Percentiles rank a stretch among this genome's conserved stretches.
phyloP scores from a whole-genome alignment of 148 eudicot species.

The Oxyria digyna region DNA sequence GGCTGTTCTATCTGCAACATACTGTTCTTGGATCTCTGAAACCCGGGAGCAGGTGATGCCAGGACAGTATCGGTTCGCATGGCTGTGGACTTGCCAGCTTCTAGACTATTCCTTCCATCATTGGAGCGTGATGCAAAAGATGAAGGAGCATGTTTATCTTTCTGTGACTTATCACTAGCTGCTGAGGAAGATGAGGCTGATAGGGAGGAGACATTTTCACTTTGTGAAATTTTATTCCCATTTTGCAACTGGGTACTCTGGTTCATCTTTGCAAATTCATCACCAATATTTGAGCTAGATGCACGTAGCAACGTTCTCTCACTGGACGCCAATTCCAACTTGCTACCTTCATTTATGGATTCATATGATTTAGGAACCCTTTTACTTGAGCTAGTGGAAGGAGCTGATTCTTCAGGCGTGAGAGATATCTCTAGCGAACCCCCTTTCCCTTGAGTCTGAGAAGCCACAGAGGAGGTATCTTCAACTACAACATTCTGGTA shows the following conservation, averaged over 20 bases:
- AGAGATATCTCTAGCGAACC: constrained; percentile 39
- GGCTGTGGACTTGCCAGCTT: constrained; percentile 3
- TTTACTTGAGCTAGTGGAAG: not conserved
- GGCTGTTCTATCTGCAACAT: constrained; percentile 16
- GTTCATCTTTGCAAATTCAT: not conserved
- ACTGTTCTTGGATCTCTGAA: constrained; percentile 17
- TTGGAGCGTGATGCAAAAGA: constrained; percentile 14
- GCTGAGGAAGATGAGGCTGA: constrained; percentile 18
- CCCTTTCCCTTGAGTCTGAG: constrained; percentile 19
- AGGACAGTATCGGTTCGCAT: constrained; percentile 13
- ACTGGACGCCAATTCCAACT: not conserved
- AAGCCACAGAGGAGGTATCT: constrained; percentile 26
- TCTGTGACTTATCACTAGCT: constrained; percentile 14
- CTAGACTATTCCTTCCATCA: constrained; percentile 15
- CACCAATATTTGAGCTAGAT: not conserved
- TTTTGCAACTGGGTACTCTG: not conserved
- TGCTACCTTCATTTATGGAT: not conserved
- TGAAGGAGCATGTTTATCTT: constrained; percentile 15
- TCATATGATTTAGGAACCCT: constrained; percentile 5
- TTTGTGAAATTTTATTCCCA: not conserved
- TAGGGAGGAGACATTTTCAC: constrained; percentile 9
- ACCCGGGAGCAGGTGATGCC: constrained; percentile 8
- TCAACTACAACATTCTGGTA: constrained; percentile 54
- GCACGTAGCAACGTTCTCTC: not conserved
- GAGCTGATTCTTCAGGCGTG: constrained; percentile 25